Evolutionary conservation across 2,329 filamentous ascomycete genomes (phyloP), one percentile per base, ranked within the genome.

Genomic region (Beauveria varroae): DNA sequence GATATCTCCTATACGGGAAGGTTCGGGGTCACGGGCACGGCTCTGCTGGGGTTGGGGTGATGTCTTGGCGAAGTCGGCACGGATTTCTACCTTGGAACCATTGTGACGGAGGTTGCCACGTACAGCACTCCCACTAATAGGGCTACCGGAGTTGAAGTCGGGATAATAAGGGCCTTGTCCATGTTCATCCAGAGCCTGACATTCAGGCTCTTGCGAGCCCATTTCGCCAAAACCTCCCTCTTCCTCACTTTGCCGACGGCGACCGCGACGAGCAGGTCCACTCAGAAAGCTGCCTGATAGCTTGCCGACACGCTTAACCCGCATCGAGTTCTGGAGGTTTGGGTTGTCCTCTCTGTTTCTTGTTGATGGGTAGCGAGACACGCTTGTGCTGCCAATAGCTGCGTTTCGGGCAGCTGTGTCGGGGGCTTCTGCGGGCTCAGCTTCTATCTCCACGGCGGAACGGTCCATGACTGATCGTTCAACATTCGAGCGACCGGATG

Each of bases 281-380:
- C 89, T 91, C 24, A 95, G 77, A 66, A 93, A 93, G 63, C 85
- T 88, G 1, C 90, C 91, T 2, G 88, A 84, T 8, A 88, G 79
- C 72, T 90, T 90, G 18, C 87, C 88, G 16, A 91, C 84, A 63
- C 90, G 81, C 74, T 93, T 93, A 62, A 93, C 79, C 5, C 91
- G 84, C 79, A 92, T 84, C 0, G 90, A 91, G 67, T 87, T 87
- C 63, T 90, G 89, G 1, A 85, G 76, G 16, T 84, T 86, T 40
- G 77, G 75, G 40, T 89, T 86, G 26, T 92, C 88, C 3, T 85
- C 85, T 55, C 79, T 77, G 41, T 77, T 77, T 49, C 78, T 74
- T 2, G 81, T 82, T 3, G 82, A 78, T 43, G 77, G 71, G 63
- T 81, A 78, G 68, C 81, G 78, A 54, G 81, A 81, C 59, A 80